These are phyloP conservation scores for Thecaphora frezii DNA, from an alignment of 1,284 basidiomycete genomes.

Conservation along the genomic window DNA sequence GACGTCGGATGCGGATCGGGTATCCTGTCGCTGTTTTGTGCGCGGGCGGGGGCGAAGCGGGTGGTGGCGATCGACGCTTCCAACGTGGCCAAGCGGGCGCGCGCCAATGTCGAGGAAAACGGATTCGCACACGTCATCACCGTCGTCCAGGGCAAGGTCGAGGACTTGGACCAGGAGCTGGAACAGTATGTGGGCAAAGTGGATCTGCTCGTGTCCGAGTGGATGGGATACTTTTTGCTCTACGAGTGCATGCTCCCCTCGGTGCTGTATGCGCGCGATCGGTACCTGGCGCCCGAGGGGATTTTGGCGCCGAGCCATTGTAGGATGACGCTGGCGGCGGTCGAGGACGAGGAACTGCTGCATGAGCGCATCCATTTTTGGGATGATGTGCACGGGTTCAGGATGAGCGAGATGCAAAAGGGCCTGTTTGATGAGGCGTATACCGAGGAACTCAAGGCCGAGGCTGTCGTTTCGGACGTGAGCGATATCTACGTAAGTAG, in stretches of 20 bases:
- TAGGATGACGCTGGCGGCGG: constrained; percentile 78
- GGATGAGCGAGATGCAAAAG: constrained; percentile 49
- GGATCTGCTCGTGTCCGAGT: constrained; percentile 92
- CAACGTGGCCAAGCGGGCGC: constrained; percentile 79
- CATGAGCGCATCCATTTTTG: constrained; percentile 85
- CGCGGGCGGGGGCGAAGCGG: constrained; percentile 83
- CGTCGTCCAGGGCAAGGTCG: constrained; percentile 83
- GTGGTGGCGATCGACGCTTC: constrained; percentile 94
- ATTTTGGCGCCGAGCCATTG: constrained; percentile 92
- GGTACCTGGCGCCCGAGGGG: constrained; percentile 72
- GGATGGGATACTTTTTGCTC: constrained; percentile 74
- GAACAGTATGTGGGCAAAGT: constrained; percentile 71
- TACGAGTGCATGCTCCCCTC: constrained; percentile 98
- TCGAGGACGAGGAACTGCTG: constrained; percentile 73
- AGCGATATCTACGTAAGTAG: constrained; percentile 34
- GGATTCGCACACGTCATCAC: constrained; percentile 73
- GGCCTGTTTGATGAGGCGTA: constrained; percentile 53
- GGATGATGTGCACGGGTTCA: constrained; percentile 79
- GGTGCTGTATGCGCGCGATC: constrained; percentile 81
- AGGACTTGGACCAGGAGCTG: constrained; percentile 73
- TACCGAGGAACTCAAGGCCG: constrained; percentile 39
- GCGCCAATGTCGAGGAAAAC: constrained; percentile 78
- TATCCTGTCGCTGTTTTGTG: constrained; percentile 89
- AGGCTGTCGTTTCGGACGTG: constrained; percentile 36
- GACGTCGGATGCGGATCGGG: constrained; percentile 73